Evolutionary conservation across 306 rosid species (phyloP), one percentile per base, ranked within the genome.

Genomic region (Quercus mongolica): DNA sequence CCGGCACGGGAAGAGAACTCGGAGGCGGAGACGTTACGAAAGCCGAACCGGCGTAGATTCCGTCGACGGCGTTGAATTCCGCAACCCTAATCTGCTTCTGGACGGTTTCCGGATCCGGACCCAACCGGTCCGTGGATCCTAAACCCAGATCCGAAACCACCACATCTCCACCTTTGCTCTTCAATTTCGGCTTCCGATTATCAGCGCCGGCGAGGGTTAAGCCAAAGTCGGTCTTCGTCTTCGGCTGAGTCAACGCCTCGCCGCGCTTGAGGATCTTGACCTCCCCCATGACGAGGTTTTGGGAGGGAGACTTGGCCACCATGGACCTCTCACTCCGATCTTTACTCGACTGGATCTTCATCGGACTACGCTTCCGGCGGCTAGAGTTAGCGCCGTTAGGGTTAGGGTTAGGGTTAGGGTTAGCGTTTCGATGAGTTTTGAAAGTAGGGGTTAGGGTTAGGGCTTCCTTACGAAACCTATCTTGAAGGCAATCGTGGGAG

Each of bases 231-330:
- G 46, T 41, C 46, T 7, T 41, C 46, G 46, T 8, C 46, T 23
- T 81, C 74, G 70, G 83, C 46, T 76, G 56, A 35, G 28, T 70
- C 87, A 87, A 84, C 44, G 54, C 56, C 81, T 89, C 97, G 15
- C 97, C 94, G 41, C 98, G 89, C 86, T 86, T 91, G n/a, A 94
- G 91, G 80, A 94, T 94, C 89, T 86, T 89, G 33, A 91, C 93
- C 59, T 92, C 84, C 15, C 93, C 97, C 89, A 87, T 85, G 28
- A 87, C 88, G 70, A 91, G 77, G 4, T 73, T 87, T 41, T 44
- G 35, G 2, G 82, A 55, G 2, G 87, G 75, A 28, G 41, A 10
- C 49, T 79, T 88, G 46, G 76, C 83, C 57, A 26, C 82, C 77
- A 30, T 4, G 10, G 87, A 71, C 28, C 80, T 69, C 28, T 77